phyloP scores from a whole-genome alignment of 2,329 filamentous ascomycete genomes.

The Alternaria sp. region DNA sequence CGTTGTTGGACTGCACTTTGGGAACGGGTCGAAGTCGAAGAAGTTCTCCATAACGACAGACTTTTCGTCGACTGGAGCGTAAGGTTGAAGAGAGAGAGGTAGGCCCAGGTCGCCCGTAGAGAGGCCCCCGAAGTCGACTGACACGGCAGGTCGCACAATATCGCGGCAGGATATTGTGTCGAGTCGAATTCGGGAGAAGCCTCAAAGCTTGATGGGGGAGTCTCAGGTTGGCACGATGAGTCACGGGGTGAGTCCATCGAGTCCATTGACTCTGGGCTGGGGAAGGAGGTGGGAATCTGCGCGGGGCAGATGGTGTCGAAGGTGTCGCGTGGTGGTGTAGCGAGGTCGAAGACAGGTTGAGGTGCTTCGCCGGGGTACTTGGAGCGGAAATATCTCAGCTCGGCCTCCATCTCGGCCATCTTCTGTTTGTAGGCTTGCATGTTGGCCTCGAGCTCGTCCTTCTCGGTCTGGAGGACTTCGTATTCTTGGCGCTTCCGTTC shows the following conservation, averaged over 20 bases:
- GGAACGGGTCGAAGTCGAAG: conserved; percentile 51
- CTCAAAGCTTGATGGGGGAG: conserved; percentile 48
- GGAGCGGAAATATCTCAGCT: conserved; percentile 50
- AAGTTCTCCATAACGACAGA: conserved; percentile 42
- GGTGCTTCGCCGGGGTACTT: conserved; percentile 41
- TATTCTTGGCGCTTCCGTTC: conserved; percentile 92
- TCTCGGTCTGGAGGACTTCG: conserved; percentile 76
- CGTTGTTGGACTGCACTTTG: conserved; percentile 30
- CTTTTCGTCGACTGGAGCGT: conserved; percentile 49
- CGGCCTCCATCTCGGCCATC: conserved; percentile 57
- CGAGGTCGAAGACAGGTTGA: conserved; percentile 27
- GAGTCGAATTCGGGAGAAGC: conserved; percentile 72
- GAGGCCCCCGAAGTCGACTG: conserved; percentile 68
- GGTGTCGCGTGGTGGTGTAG: conserved; percentile 29
- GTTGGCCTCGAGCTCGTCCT: conserved; percentile 67
- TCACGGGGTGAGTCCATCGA: conserved; percentile 49
- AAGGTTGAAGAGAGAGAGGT: conserved; percentile 46
- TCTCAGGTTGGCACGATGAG: conserved; percentile 47
- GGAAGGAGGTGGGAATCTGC: conserved; percentile 41
- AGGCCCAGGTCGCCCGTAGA: conserved; percentile 43
- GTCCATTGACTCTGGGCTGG: conserved; percentile 47
- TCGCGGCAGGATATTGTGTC: conserved; percentile 99
- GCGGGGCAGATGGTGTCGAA: conserved; percentile 45
- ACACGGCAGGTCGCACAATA: conserved; percentile 99
- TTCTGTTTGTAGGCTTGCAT: conserved; percentile 62